Percentiles rank a stretch among this genome's conserved stretches.
Conservation (phyloP, 306 rosid genomes). For the Castanea sativa region DNA sequence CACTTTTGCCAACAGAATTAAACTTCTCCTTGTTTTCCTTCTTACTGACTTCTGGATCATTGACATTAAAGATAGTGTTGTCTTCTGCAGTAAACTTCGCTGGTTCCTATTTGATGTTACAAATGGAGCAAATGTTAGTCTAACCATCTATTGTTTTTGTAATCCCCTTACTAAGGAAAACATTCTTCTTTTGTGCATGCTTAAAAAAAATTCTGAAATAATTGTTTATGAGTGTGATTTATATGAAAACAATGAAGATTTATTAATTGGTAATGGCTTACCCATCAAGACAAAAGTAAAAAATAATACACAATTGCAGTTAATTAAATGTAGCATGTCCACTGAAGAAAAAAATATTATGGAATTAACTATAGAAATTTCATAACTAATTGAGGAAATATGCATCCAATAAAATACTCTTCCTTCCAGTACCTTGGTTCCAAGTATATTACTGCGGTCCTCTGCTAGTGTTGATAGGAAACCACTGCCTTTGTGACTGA, state of each 20-base stretch:
- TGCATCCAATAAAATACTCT: not conserved
- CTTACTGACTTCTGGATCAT: slow-evolving; percentile 7
- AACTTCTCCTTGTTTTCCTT: slow-evolving; percentile 13
- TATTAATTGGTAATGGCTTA: not conserved
- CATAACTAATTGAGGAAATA: not conserved
- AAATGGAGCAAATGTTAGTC: not conserved
- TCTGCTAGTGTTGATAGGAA: not conserved
- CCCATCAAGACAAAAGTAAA: not conserved
- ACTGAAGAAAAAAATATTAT: not conserved
- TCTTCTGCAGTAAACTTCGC: slow-evolving; percentile 24
- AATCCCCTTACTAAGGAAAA: not conserved
- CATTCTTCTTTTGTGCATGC: not conserved
- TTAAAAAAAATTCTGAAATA: not conserved
- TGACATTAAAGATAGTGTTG: not conserved
- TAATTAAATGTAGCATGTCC: not conserved
- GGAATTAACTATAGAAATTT: not conserved
- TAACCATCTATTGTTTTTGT: not conserved
- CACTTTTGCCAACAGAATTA: slow-evolving; percentile 16
- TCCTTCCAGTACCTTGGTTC: not conserved
- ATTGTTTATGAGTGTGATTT: not conserved
- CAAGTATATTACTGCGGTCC: slow-evolving; percentile 6
- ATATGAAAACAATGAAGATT: not conserved
- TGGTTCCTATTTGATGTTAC: slow-evolving; percentile 27
- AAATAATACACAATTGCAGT: not conserved
- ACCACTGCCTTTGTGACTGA: not conserved